phyloP scores from a whole-genome alignment of 2,329 filamentous ascomycete species.

The Alternaria sp. region DNA sequence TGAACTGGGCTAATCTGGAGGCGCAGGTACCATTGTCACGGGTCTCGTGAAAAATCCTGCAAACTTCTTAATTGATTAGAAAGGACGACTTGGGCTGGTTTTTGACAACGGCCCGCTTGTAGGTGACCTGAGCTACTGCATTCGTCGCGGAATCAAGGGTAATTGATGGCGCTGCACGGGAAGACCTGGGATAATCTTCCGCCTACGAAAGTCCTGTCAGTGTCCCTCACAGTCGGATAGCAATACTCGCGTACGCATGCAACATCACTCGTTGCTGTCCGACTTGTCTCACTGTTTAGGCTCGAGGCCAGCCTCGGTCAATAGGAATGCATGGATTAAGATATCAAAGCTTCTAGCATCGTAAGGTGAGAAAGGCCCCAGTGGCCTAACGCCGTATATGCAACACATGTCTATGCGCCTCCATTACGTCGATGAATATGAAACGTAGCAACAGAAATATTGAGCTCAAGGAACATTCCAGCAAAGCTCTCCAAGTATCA shows the following conservation, averaged over 20 bases:
- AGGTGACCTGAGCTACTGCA: neutral
- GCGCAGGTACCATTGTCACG: constrained; percentile 2
- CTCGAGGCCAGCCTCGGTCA: neutral
- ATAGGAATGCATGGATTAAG: neutral
- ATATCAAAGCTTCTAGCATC: neutral
- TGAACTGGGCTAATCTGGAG: constrained; percentile 19
- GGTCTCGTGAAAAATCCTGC: constrained; percentile 1
- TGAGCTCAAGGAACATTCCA: neutral
- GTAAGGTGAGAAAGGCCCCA: neutral
- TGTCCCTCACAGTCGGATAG: neutral
- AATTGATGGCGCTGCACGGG: constrained; percentile 9
- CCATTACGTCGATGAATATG: neutral
- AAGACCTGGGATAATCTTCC: constrained; percentile 17
- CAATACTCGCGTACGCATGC: neutral
- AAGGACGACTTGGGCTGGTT: constrained; percentile 2
- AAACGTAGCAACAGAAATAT: neutral
- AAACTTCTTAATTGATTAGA: constrained; percentile 10
- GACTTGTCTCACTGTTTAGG: neutral
- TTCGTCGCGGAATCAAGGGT: neutral
- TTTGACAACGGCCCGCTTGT: neutral
- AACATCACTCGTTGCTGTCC: neutral
- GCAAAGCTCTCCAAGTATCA: neutral
- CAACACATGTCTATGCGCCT: neutral
- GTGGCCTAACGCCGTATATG: constrained; percentile 6
- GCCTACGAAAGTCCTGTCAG: neutral